Evolutionary conservation across 345 rosid genomes (phyloP), one percentile per base, ranked within the genome.

Genomic region (Chamaenerion angustifolium): DNA sequence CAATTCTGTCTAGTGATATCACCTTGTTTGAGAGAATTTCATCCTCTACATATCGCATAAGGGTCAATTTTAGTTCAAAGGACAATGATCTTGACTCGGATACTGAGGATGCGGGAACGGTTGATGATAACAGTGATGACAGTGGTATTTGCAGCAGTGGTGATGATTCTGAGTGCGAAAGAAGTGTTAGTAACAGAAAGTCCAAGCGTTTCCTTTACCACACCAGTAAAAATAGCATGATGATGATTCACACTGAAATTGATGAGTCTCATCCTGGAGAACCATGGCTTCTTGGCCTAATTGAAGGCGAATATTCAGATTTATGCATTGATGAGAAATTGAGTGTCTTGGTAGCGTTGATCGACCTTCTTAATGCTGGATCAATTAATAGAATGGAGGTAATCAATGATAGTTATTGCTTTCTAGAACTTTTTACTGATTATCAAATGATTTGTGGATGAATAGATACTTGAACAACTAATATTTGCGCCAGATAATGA

Each of bases 261-360:
- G 98, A 92, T 78, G 98, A 92, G 77, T 84, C 95, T 73, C 78
- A 71, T 59, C 81, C 78, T 5, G 98, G 96, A 70, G 96, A 84
- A 57, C 79, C 80, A 47, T 92, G 98, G 96, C 60, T 92, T 65
- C 68, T 84, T 55, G 98, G 96, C 60, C 79, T 87, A 41, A 71
- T 77, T 83, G 98, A 92, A 67, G 93, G 95, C 21, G 98, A 92
- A 76, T 92, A 92, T 80, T 78, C 89, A 42, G 87, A 76, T 69
- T 61, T 87, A 68, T 77, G 82, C 70, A 75, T 87, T 57, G 88
- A 76, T 23, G 98, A 92, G 71, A 87, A 82, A 77, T 66, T 92
- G 69, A 76, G 75, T 69, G 76, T 79, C 41, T 69, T 92, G 59
- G 93, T 79, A 56, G 93, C 93, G 47, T 64, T 92, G 66, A 76